phyloP scores from a whole-genome alignment of 306 rosid species.

The Glycine tomentella region DNA sequence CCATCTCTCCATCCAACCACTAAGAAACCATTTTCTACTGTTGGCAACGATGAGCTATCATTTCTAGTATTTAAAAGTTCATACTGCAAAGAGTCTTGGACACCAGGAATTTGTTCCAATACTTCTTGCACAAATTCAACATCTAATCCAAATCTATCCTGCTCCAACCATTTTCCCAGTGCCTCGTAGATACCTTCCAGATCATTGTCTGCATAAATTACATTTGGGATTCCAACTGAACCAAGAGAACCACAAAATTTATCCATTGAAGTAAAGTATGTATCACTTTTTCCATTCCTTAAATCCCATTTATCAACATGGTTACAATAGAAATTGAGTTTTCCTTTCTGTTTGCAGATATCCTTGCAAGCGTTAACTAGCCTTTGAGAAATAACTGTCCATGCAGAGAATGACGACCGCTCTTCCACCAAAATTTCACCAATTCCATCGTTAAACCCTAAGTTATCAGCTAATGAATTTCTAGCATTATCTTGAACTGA shows the following conservation, averaged over 20 bases:
- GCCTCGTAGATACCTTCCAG: conserved; percentile 48
- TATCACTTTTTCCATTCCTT: conserved; percentile 50
- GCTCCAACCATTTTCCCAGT: conserved; percentile 83
- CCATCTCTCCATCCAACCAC: conserved; percentile 60
- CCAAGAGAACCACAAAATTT: conserved; percentile 68
- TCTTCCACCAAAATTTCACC: conserved; percentile 88
- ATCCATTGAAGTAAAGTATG: conserved; percentile 53
- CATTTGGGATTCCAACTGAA: conserved; percentile 59
- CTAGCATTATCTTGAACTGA: conserved; percentile 49
- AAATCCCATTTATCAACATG: conserved; percentile 59
- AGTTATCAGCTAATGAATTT: conserved; percentile 43
- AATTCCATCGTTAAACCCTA: conserved; percentile 64
- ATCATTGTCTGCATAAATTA: conserved; percentile 59
- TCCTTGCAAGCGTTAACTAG: conserved; percentile 66
- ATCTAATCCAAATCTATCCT: conserved; percentile 95
- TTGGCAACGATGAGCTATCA: conserved; percentile 59
- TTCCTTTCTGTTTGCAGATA: conserved; percentile 70
- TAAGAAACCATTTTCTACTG: conserved; percentile 82
- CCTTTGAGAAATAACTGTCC: conserved; percentile 75
- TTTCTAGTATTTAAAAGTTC: conserved; percentile 65
- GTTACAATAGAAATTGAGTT: conserved; percentile 65
- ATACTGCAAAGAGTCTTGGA: conserved; percentile 64
- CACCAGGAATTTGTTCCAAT: conserved; percentile 80
- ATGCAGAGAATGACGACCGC: conserved; percentile 71
- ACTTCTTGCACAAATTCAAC: conserved; percentile 92